Percentiles rank a stretch among this genome's conserved stretches.
These are phyloP conservation scores for Phyllostachys edulis DNA, from an alignment of 176 grass and related monocot species.

Conservation along the genomic window DNA sequence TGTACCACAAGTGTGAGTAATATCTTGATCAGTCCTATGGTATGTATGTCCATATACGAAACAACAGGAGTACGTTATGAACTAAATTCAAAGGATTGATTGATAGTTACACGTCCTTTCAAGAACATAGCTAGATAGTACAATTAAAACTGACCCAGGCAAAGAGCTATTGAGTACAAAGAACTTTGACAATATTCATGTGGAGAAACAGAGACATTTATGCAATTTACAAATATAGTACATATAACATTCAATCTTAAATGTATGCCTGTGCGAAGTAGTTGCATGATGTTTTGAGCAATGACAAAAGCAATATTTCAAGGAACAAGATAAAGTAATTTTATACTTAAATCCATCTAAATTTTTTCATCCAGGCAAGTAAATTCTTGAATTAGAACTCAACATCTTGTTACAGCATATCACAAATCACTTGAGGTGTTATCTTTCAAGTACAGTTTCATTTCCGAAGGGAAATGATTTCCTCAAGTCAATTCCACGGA, in stretches of 20 bases:
- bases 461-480: background rate
- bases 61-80: background rate
- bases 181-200: background rate
- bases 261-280: background rate
- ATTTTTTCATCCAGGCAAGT: background rate
- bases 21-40: background rate
- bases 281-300: background rate
- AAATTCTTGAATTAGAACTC: background rate
- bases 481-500: background rate
- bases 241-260: background rate
- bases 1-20: background rate
- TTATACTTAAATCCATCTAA: background rate
- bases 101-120: background rate
- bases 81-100: background rate
- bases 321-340: background rate
- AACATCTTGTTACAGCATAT: conserved; percentile 12
- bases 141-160: background rate
- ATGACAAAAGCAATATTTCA: background rate
- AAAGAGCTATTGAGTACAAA: background rate
- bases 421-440: background rate
- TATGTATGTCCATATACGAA: background rate
- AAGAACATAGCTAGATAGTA: background rate
- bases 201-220: background rate
- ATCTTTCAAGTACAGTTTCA: background rate
- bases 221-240: background rate